Base-by-base conservation (phyloP, 768 basidiomycete genomes). In the Psilocybe azurescens region DNA sequence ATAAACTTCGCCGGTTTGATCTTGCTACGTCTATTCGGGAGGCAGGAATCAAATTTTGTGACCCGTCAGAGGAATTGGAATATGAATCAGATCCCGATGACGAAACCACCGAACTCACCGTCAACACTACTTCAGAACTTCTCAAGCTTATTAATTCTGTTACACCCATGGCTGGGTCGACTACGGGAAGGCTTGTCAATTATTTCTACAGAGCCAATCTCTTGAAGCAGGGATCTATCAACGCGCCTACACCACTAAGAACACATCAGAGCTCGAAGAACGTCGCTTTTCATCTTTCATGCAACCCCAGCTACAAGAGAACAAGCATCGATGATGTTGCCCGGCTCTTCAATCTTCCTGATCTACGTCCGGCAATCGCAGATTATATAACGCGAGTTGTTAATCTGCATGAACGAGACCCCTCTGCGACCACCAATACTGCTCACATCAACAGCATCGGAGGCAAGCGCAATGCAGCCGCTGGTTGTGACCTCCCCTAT, bases 1-100 rank as follows among this genome's bases (percentile, higher is more conserved):
- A 79, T n/a, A 75, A 72, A 58, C 60, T 72, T n/a, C 56, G 61
- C 2, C 30, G 46, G 0, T 79, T 80, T 55, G 67, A 74, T 20
- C 67, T 77, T 1, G 63, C 65, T 0, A 73, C 70, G 20, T 44
- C 66, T 2, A 65, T 71, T 28, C 51, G 20, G 10, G 59, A 66
- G 7, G 61, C 63, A 5, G 52, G 55, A 1, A 11, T 67, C 41
- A 57, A 56, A 13, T 46, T 52, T 51, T 9, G 50, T 4, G 13
- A 14, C 4, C 10, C 30, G 13, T 32, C 30, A 11, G 59, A 36
- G 7, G 30, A 16, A 16, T 16, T 33, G 8, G 59, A 54, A 53
- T 28, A 8, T 18, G 20, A 39, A 38, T 28, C 20, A 9, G 44
- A 32, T 20, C 2, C 8, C 4, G 28, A 29, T 2, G 29, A 30